Conservation (phyloP, 257 asterid genomes). For the Solanum pimpinellifolium region DNA sequence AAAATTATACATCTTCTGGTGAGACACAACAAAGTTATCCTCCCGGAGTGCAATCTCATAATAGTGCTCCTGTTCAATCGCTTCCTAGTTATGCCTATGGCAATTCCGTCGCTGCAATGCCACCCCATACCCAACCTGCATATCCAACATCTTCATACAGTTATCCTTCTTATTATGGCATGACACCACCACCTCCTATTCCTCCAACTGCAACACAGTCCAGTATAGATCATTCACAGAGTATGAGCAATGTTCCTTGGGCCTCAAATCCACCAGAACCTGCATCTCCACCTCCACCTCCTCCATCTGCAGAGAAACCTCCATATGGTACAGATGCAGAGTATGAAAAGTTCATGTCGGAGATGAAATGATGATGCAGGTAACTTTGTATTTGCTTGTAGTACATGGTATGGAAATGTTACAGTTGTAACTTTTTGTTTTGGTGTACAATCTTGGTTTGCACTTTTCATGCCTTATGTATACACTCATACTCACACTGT, state of each 20-base stretch:
- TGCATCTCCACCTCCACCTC: slow-evolving; percentile 16
- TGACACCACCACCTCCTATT: slow-evolving; percentile 48
- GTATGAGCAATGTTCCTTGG: slow-evolving; percentile 70
- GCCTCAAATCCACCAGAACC: slow-evolving; percentile 58
- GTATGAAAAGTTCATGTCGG: slow-evolving; percentile 96
- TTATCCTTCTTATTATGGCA: slow-evolving; percentile 53
- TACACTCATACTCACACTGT: neutral
- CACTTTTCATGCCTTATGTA: neutral
- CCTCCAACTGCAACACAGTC: slow-evolving; percentile 47
- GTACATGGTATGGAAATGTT: slow-evolving; percentile 4
- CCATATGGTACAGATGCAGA: slow-evolving; percentile 50
- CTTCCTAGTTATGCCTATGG: slow-evolving; percentile 49
- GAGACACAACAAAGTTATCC: slow-evolving; percentile 69
- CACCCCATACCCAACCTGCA: slow-evolving; percentile 35
- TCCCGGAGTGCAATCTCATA: slow-evolving; percentile 67
- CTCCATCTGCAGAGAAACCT: slow-evolving; percentile 46
- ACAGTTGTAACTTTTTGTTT: neutral
- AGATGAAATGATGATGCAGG: slow-evolving; percentile 61
- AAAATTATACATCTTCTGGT: slow-evolving; percentile 45
- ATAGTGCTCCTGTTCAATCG: slow-evolving; percentile 44
- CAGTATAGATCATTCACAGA: slow-evolving; percentile 42
- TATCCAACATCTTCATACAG: slow-evolving; percentile 54
- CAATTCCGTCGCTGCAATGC: slow-evolving; percentile 37
- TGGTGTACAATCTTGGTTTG: neutral
- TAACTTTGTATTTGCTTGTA: neutral